phyloP scores from a whole-genome alignment of 2,329 filamentous ascomycete species.

The Epichloe amarillans region DNA sequence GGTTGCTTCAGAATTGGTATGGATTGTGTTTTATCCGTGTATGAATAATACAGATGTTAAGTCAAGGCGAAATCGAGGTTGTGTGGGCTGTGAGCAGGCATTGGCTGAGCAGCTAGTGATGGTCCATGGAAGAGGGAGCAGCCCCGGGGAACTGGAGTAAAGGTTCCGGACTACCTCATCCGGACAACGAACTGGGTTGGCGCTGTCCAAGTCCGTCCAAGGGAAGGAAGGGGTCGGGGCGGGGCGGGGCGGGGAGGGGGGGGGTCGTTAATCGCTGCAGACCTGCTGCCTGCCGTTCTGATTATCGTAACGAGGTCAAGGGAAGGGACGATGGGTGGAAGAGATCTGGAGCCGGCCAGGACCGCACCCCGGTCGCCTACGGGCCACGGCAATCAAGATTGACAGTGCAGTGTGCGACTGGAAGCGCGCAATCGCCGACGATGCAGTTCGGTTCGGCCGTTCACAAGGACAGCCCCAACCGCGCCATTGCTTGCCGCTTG shows the following conservation, averaged over 20 bases:
- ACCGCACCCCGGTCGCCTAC: neutral
- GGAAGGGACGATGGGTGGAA: neutral
- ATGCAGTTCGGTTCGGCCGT: too few relatives aligned
- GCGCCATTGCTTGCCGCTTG: too few relatives aligned
- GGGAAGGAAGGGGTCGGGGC: too few relatives aligned
- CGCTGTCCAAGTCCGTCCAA: neutral
- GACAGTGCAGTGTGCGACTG: too few relatives aligned
- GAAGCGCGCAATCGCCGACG: too few relatives aligned
- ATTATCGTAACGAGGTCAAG: neutral
- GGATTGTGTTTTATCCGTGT: neutral
- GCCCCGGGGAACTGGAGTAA: neutral
- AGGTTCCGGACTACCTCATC: neutral
- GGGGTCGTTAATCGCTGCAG: neutral
- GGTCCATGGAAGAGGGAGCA: neutral
- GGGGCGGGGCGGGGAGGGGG: too few relatives aligned
- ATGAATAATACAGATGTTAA: slow-evolving; percentile 1
- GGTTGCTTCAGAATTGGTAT: neutral
- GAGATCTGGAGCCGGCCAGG: neutral
- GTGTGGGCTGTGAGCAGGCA: neutral
- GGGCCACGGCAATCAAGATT: too few relatives aligned
- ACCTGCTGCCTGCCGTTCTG: neutral
- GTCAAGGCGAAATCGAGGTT: neutral
- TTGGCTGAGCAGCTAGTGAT: neutral
- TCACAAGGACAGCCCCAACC: too few relatives aligned
- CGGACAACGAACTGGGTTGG: neutral